phyloP scores from a whole-genome alignment of 768 basidiomycete species.

The Suillus subaureus region DNA sequence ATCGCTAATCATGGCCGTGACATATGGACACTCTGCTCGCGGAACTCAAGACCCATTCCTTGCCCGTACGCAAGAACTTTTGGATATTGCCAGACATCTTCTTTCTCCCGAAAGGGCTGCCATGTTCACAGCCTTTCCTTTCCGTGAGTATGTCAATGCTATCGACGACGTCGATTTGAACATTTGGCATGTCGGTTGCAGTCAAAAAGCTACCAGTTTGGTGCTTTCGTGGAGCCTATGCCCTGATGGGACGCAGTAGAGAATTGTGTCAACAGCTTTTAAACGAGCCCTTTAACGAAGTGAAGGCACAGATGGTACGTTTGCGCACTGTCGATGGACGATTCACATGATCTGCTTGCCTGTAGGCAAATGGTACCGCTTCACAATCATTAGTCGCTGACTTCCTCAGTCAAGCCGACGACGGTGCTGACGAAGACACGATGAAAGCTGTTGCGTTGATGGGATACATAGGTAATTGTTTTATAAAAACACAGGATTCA shows the following conservation, averaged over 20 bases:
- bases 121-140: conserved; percentile 10
- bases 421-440: background rate
- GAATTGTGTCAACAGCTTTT: background rate
- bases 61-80: conserved; percentile 24
- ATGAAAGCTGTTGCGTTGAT: conserved; percentile 4
- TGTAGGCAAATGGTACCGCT: conserved; percentile 2
- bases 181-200: background rate
- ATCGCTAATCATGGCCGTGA: conserved; percentile 29
- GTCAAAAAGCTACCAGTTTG: background rate
- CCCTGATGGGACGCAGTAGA: background rate
- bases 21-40: conserved; percentile 24
- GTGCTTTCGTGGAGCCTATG: conserved; percentile 3
- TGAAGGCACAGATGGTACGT: background rate
- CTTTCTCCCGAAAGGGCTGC: conserved; percentile 10
- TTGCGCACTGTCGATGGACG: too few relatives aligned
- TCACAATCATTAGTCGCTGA: background rate
- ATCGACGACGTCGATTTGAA: background rate
- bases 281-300: background rate
- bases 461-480: background rate
- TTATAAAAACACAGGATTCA: too few relatives aligned
- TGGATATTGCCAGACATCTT: conserved; percentile 13
- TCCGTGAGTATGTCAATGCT: conserved; percentile 1
- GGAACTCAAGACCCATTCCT: conserved; percentile 21
- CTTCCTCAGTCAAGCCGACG: background rate
- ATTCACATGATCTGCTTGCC: background rate